Base-by-base conservation (phyloP, 2,329 filamentous ascomycete species). In the Raffaelea arxii region DNA sequence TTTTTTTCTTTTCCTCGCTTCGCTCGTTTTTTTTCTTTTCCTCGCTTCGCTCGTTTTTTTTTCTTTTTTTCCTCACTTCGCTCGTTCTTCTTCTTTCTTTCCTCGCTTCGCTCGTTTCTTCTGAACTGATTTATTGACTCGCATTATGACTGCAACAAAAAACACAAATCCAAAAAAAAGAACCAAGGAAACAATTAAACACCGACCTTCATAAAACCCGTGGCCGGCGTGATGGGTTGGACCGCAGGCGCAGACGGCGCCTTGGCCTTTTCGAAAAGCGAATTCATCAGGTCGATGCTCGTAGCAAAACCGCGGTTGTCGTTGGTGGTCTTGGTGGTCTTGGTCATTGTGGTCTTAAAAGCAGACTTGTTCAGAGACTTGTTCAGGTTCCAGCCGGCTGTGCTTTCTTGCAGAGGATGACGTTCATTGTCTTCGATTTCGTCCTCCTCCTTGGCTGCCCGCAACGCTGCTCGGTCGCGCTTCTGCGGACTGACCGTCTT, bases 201-300 rank as follows among this genome's bases (percentile, higher is more conserved):
- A 91, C 91, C 84, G 80, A 97, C 92, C 90, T 97, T 75, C 48
- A 75, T 83, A 65, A 91, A 86, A 61, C 86, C 84, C 67, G 79
- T 79, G 56, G 71, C 68, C 50, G 72, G 64, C 54, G 70, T 59
- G 30, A 70, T 65, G 53, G 69, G 70, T 58, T 75, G 73, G 46
- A 72, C 36, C n/a, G 39, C 47, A 21, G 72, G 76, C 57, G 76
- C 70, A 45, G 68, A 65, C 53, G 73, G 73, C 45, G 71, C 73
- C 68, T 77, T 80, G 52, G 80, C 74, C 65, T 84, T 78, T 62
- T 86, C 84, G 65, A 94, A 96, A 47, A 96, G 71, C 41, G 88
- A 94, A 62, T 94, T 91, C 88, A 95, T 96, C 62, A 96, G 71
- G 69, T 96, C 92, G 66, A 97, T 94, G 59, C 86, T 90, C 19